Conservation (phyloP, 2,329 filamentous ascomycete species). For the Keithomyces neogunnii region DNA sequence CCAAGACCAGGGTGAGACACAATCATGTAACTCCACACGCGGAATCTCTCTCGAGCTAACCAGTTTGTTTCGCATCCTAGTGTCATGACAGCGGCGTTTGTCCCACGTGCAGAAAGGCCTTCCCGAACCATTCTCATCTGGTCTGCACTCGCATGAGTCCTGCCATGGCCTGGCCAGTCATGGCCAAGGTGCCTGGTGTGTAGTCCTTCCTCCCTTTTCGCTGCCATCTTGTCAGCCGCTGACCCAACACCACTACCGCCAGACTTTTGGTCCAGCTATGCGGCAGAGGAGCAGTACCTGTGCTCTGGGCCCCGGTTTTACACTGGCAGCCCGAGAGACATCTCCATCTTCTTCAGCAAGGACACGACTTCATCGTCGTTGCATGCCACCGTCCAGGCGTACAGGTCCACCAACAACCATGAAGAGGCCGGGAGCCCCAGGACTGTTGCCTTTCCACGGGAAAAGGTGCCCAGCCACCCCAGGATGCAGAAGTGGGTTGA, state of each 20-base stretch:
- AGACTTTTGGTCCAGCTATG: constrained; percentile 30
- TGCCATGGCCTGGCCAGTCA: constrained; percentile 27
- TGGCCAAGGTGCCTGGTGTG: constrained; percentile 28
- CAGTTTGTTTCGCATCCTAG: constrained; percentile 16
- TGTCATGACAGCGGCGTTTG: constrained; percentile 33
- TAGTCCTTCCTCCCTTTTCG: constrained; percentile 4
- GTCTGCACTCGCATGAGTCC: constrained; percentile 31
- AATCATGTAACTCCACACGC: constrained; percentile 8
- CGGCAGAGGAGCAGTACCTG: constrained; percentile 24
- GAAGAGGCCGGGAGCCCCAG: constrained; percentile 21
- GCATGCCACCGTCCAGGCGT: constrained; percentile 29
- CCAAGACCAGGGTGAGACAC: constrained; percentile 38
- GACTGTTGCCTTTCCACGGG: constrained; percentile 28
- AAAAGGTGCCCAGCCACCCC: constrained; percentile 26
- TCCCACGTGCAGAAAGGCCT: constrained; percentile 32
- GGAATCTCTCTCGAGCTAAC: constrained; percentile 17
- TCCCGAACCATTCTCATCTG: constrained; percentile 30
- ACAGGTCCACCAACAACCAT: constrained; percentile 21
- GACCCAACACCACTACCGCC: constrained; percentile 12
- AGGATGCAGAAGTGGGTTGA: constrained; percentile 29
- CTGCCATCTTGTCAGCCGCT: neutral
- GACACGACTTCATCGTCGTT: constrained; percentile 29
- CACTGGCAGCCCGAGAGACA: constrained; percentile 26
- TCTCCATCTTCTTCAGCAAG: constrained; percentile 26
- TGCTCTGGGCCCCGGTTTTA: constrained; percentile 26